Percentiles rank a stretch among this genome's conserved stretches.
Conservation (phyloP, 192 early-diverging fungal species). For the Podochytrium sp. region DNA sequence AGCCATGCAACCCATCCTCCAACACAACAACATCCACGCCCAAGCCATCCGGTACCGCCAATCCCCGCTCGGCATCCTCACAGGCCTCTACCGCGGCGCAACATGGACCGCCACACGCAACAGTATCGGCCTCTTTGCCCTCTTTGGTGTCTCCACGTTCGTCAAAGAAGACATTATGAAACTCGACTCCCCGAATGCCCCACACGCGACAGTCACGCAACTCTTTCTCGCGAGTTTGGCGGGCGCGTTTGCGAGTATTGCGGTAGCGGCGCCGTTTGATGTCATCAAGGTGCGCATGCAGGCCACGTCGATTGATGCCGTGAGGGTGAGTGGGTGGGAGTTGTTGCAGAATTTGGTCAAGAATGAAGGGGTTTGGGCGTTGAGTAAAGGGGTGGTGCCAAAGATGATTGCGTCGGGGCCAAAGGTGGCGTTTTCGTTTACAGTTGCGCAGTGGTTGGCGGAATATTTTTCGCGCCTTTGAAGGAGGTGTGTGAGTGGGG, state of each 20-base stretch:
- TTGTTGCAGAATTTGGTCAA: conserved; percentile 79
- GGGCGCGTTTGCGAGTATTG: conserved; percentile 85
- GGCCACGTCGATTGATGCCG: conserved; percentile 81
- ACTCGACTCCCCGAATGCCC: conserved; percentile 73
- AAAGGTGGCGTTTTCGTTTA: conserved; percentile 93
- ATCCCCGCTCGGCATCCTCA: neutral
- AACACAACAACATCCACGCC: neutral
- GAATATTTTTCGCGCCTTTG: conserved; percentile 16
- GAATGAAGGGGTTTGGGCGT: conserved; percentile 83
- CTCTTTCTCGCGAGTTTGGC: conserved; percentile 87
- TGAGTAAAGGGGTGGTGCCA: conserved; percentile 74
- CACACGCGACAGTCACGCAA: conserved; percentile 79
- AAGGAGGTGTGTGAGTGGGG: too few relatives aligned
- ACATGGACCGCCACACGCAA: conserved; percentile 92
- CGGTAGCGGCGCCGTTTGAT: conserved; percentile 89
- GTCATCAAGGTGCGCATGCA: conserved; percentile 98
- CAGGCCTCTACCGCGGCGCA: conserved; percentile 62
- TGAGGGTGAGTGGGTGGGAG: conserved; percentile 66
- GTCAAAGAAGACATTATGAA: conserved; percentile 87
- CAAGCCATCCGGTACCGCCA: neutral
- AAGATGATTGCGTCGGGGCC: conserved; percentile 64
- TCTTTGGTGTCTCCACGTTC: conserved; percentile 87
- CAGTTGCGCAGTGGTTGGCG: conserved; percentile 83
- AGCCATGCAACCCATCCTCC: conserved; percentile 7
- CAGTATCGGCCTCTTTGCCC: conserved; percentile 89